Base-by-base conservation (phyloP, 108 stramenopile species). In the Pseudonitzschia multiseries region DNA sequence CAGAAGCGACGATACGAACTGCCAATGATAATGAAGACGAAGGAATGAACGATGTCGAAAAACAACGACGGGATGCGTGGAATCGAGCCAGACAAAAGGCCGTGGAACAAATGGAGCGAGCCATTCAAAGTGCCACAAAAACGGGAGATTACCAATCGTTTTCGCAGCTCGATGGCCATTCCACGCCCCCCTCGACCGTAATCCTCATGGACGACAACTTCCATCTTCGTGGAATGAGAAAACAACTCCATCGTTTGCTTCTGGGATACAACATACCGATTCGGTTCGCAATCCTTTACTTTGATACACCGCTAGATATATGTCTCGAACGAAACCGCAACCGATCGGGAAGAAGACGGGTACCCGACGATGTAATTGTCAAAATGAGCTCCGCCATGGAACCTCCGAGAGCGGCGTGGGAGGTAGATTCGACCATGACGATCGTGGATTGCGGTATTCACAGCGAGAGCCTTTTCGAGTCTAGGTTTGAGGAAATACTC, bases 131-230 rank as follows among this genome's bases (percentile, higher is more conserved):
- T 48, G 51, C 71, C 40, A 33, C 46, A 17, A 32, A 28, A 2
- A 52, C 29, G 32, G 54, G 27, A 20, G 43, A 43, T 27, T 66
- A 10, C 24, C 52, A 12, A 41, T 65, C 42, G 42, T 10, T 10
- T 42, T 10, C 10, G 42, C 42, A 6, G 10, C 42, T 10, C 42
- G 42, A 42, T 42, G 42, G 42, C 42, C 10, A 6, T 6, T 6
- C 8, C 42, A 10, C n/a, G 42, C 42, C 8, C 42, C 10, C 42
- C 10, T 42, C 8, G 8, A 29, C 68, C n/a, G 54, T 89, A 32
- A 74, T 93, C 21, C 59, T 93, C 40, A 71, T 93, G 81, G 89
- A 93, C 78, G 92, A 93, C 68, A 93, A 93, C 65, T 93, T 86
- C 69, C 86, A 93, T 64, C 72, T 93, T 20, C 80, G 80, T 8